Conservation (phyloP, 495 filamentous ascomycete genomes). For the Copromyces sp. region DNA sequence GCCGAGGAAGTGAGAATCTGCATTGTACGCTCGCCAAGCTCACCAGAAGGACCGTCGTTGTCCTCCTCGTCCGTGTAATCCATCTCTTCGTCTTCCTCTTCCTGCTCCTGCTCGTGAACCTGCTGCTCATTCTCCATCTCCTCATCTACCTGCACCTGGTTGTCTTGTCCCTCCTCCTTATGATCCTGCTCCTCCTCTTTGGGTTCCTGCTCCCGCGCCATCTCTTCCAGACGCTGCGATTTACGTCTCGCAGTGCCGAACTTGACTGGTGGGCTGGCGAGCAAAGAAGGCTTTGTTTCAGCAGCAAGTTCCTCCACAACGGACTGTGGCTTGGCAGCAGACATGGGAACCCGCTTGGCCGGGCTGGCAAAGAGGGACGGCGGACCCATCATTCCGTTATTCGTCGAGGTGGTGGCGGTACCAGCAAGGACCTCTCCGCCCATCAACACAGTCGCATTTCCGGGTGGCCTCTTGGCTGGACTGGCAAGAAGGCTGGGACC, state of each 20-base stretch:
- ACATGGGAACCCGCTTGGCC: not conserved
- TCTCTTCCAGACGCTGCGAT: conserved; percentile 1
- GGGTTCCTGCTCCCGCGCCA: not conserved
- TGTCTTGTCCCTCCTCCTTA: not conserved
- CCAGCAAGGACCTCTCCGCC: not conserved
- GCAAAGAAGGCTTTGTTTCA: conserved; percentile 25
- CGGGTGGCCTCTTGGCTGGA: not conserved
- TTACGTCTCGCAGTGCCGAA: not conserved
- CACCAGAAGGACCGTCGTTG: not conserved
- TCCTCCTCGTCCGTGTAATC: conserved; percentile 3
- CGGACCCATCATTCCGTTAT: not conserved
- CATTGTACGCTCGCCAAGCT: not conserved
- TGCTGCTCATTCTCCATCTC: not conserved
- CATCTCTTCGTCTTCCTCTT: not conserved
- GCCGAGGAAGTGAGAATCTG: not conserved
- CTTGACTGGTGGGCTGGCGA: conserved; percentile 10
- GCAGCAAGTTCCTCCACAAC: not conserved
- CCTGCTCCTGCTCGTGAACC: not conserved
- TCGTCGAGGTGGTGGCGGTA: not conserved
- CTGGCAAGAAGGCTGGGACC: not conserved
- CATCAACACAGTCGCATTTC: not conserved
- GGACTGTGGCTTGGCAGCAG: not conserved
- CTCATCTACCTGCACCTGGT: not conserved
- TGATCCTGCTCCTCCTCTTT: not conserved
- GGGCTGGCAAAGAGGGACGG: not conserved